These are phyloP conservation scores for Acanthamoeba polyphaga DNA, from an alignment of 208 protist species.

Conservation along the genomic window DNA sequence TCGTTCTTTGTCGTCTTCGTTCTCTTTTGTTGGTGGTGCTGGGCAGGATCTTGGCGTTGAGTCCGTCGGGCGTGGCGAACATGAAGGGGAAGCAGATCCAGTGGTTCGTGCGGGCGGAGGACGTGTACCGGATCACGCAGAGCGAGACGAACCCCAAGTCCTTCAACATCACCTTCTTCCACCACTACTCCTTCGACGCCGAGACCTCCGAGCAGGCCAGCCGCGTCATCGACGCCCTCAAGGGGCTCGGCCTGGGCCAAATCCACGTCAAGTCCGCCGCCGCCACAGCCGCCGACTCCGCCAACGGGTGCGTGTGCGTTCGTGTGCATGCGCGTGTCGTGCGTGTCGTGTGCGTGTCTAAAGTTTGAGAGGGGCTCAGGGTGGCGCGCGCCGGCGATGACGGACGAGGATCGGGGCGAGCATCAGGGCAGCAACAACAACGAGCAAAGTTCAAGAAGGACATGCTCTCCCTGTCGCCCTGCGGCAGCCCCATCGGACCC, in stretches of 20 bases:
- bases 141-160: constrained; percentile 30
- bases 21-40: not conserved
- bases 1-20: too few species aligned
- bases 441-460: constrained; percentile 61
- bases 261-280: constrained; percentile 32
- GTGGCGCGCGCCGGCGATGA: not conserved
- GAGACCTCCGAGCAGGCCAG: constrained; percentile 67
- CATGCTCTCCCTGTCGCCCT: constrained; percentile 34
- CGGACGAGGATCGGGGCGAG: not conserved
- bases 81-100: constrained; percentile 74
- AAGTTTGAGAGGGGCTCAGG: too few species aligned
- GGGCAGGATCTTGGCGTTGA: constrained; percentile 53
- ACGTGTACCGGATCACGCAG: constrained; percentile 51
- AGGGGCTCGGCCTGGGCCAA: constrained; percentile 24
- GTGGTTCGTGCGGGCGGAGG: constrained; percentile 63
- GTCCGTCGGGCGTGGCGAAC: constrained; percentile 45
- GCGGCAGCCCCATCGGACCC: constrained; percentile 17
- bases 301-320: not conserved
- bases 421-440: not conserved
- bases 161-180: constrained; percentile 66
- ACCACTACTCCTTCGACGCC: constrained; percentile 70
- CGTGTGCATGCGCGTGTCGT: not conserved
- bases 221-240: constrained; percentile 52
- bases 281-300: not conserved
- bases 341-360: not conserved